A percentile compares a stretch with the other conserved stretches of the same genome.
These are phyloP conservation scores for Pichia cephalocereana DNA, from an alignment of 805 yeast genomes.

Conservation along the genomic window DNA sequence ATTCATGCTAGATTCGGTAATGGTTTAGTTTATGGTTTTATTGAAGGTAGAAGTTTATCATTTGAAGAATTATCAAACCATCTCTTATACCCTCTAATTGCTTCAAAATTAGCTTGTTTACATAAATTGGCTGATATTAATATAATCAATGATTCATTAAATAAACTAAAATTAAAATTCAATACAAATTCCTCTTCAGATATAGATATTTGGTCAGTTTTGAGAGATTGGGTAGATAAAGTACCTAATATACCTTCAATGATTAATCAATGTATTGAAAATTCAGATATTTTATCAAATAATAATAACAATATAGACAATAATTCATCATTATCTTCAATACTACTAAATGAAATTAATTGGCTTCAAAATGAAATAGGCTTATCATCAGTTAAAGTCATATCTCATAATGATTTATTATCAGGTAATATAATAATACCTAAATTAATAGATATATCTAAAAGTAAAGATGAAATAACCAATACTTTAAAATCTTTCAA, in stretches of 20 bases:
- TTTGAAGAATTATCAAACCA: conserved; percentile 44
- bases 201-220: conserved; percentile 39
- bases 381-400: conserved; percentile 43
- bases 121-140: conserved; percentile 41
- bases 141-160: conserved; percentile 39
- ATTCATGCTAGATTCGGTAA: conserved; percentile 60
- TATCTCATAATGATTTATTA: conserved; percentile 63
- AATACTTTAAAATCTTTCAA: background rate
- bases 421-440: conserved; percentile 69
- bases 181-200: conserved; percentile 1
- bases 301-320: background rate
- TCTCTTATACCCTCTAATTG: conserved; percentile 45
- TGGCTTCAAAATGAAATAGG: conserved; percentile 42
- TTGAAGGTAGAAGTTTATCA: conserved; percentile 53
- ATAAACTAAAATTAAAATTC: conserved; percentile 27
- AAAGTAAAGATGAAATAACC: conserved; percentile 8
- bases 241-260: conserved; percentile 43
- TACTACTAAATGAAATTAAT: conserved; percentile 39
- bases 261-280: conserved; percentile 28
- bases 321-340: conserved; percentile 3
- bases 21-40: conserved; percentile 63
- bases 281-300: conserved; percentile 21
- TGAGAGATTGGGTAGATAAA: conserved; percentile 53
- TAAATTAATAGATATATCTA: background rate
- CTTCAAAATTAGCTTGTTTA: conserved; percentile 64